phyloP scores from a whole-genome alignment of 1,284 basidiomycete genomes.

The Marasmius tenuissimus region DNA sequence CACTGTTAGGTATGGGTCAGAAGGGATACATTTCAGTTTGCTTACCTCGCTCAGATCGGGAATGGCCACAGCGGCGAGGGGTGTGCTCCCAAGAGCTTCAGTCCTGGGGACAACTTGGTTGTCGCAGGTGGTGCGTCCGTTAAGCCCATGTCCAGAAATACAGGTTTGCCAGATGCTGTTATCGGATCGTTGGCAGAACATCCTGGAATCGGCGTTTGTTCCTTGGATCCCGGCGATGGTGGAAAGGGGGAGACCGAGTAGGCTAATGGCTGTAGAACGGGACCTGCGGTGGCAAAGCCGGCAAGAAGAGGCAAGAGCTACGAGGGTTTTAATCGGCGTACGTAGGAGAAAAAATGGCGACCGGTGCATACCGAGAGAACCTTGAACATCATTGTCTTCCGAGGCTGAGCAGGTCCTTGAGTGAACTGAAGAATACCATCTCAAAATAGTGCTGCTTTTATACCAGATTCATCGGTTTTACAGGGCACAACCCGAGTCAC shows the following conservation, averaged over 20 bases:
- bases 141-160: constrained; percentile 2
- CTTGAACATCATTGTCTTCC: not conserved
- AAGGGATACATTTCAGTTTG: not conserved
- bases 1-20: too few relatives aligned
- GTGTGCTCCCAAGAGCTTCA: not conserved
- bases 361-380: not conserved
- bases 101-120: not conserved
- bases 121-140: constrained; percentile 2
- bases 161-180: constrained; percentile 1
- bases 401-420: too few relatives aligned
- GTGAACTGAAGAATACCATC: too few relatives aligned
- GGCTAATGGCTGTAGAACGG: not conserved
- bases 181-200: constrained; percentile 1
- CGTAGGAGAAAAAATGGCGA: not conserved
- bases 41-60: not conserved
- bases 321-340: not conserved
- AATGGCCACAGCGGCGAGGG: not conserved
- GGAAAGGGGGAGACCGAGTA: not conserved
- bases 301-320: not conserved
- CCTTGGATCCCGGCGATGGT: not conserved
- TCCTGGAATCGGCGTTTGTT: not conserved
- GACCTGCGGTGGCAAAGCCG: not conserved
- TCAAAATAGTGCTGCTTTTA: too few relatives aligned
- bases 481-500: too few relatives aligned
- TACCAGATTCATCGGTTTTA: too few relatives aligned